Evolutionary conservation across 2,329 filamentous ascomycete genomes (phyloP), one percentile per base, ranked within the genome.

Genomic region (Phialophora verrucosa): DNA sequence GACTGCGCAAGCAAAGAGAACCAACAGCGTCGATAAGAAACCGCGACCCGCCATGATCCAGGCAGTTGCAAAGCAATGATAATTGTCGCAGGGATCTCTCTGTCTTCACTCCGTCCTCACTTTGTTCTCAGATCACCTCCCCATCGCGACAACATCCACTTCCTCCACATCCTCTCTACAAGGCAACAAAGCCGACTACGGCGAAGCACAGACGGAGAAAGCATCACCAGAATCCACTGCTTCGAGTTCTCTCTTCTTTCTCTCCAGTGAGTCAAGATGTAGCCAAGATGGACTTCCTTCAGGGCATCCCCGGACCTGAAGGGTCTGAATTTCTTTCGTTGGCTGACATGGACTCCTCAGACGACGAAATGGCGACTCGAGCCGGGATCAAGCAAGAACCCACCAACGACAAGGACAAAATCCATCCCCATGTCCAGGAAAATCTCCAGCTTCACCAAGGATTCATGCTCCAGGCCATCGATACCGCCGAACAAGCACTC

Each of bases 401-500:
- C 50, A 47, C 51, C 63, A 27, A 51, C 49, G 66, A 69, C 56
- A 71, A 71, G 47, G 70, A 70, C 62, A 71, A 68, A 59, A 65
- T 73, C 27, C 53, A 70, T 60, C 69, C 70, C 27, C 64, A 71
- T 57, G 67, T 73, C 27, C 68, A 69, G 49, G 63, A 69, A 49
- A 62, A 73, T 50, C 66, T 73, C 42, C 64, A 69, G 44, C 62
- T 66, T 23, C 72, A 74, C 53, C 71, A 74, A 59, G 63, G 58
- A n/a, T 73, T 74, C 66, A 74, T 74, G 72, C 67, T 67, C 38
- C 64, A 70, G 59, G 72, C 72, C 3, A 70, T 74, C 55, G 64
- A 73, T 25, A 64, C 70, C 14, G 95, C 93, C 65, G 90, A 94
- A 74, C 86, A 92, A 71, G 95, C 96, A 25, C 87, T 99, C 57